Base-by-base conservation (phyloP, 306 rosid genomes). In the Malus asiatica region DNA sequence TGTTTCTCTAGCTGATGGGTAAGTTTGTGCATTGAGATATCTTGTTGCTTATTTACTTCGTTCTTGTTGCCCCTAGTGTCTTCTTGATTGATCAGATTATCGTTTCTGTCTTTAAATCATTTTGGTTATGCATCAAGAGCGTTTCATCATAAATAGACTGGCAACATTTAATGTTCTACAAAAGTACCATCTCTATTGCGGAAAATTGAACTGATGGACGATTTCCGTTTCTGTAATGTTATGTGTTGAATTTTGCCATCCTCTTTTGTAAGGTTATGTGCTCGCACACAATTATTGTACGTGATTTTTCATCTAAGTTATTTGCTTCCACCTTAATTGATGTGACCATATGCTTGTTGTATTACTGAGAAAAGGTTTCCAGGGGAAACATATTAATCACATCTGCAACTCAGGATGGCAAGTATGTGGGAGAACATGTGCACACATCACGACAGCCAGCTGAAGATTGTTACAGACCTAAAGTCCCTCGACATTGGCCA, bases 361-460 rank as follows among this genome's bases (percentile, higher is more conserved):
- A 45, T 13, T 18, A 25, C 11, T 55, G 51, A 71, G 38, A 38
- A 48, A 72, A 72, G 7, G 52, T 72, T 22, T 40, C 18, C 13
- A 61, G 27, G 45, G 64, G 67, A 42, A 75, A 75, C 59, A 45
- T 75, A 64, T 80, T 23, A 32, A 59, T 68, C 68, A 76, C 80
- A 22, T 80, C 18, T 71, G 70, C 60, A 70, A 55, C 70, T 32
- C 87, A 92, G 96, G 84, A 90, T 90, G 96, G 88, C 92, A 22
- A 83, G 76, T 68, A 92, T 90, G 97, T 92, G 97, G 97, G 83
- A 71, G 80, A 82, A 33, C 35, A 92, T 92, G 96, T 63, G n/a
- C 76, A n/a, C 0, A 0, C 87, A 88, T 74, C 97, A 92, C 51
- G 82, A 68, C 42, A 78, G 83, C 75, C 97, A 92, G 86, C 84